Evolutionary conservation across 257 asterid genomes (phyloP).

Genomic region (Fraxinus americana): DNA sequence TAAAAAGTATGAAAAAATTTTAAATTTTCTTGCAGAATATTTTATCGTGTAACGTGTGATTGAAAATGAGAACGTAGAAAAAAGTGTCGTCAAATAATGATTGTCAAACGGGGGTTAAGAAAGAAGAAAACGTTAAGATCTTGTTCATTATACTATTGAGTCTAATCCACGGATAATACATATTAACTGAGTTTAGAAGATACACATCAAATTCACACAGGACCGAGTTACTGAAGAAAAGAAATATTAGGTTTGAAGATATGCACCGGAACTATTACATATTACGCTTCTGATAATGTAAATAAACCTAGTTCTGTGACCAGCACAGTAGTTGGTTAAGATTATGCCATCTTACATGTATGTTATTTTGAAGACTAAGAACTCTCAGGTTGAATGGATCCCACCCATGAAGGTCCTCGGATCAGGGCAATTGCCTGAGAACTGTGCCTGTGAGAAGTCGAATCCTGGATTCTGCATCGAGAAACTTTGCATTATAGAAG

Average conservation of each 20-base stretch:
- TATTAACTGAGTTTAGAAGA: neutral
- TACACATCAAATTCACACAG: neutral
- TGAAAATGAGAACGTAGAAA: no score
- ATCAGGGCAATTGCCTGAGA: constrained; percentile 80
- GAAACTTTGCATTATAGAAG: constrained; percentile 8
- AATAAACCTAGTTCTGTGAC: neutral
- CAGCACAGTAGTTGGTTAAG: neutral
- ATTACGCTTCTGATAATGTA: neutral
- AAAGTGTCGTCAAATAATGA: no score
- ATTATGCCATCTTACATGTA: neutral
- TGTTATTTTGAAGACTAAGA: neutral
- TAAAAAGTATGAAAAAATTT: no score
- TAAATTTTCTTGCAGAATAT: no score
- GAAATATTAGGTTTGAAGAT: neutral
- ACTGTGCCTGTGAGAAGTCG: constrained; percentile 89
- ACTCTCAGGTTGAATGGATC: constrained; percentile 46
- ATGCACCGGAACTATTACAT: neutral
- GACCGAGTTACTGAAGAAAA: neutral
- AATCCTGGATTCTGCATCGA: constrained; percentile 79
- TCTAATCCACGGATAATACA: no score
- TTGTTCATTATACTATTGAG: no score
- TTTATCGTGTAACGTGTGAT: no score
- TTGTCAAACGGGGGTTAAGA: no score
- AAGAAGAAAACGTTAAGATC: no score
- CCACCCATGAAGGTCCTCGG: constrained; percentile 90